Percentiles rank a stretch among this genome's conserved stretches.
Conservation (phyloP, 2,329 filamentous ascomycete species). For the Xylaria sp. region DNA sequence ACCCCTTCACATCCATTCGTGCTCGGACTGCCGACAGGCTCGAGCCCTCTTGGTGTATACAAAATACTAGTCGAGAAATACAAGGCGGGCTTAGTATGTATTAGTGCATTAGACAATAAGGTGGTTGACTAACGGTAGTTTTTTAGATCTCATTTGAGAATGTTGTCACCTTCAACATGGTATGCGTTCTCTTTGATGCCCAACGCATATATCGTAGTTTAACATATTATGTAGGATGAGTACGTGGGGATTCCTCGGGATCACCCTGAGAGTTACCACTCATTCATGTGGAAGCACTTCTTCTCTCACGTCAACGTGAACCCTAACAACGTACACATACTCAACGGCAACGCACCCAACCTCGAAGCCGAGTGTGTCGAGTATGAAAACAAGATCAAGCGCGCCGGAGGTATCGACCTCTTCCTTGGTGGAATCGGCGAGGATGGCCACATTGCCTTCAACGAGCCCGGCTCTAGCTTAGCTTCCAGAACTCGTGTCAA, state of each 20-base stretch:
- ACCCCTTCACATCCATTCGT: slow-evolving; percentile 80
- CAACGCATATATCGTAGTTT: slow-evolving; percentile 13
- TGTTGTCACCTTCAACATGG: slow-evolving; percentile 94
- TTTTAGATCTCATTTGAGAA: slow-evolving; percentile 81
- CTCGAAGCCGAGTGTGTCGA: slow-evolving; percentile 79
- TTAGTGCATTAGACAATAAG: slow-evolving; percentile 4
- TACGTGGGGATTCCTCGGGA: slow-evolving; percentile 86
- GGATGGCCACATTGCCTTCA: slow-evolving; percentile 91
- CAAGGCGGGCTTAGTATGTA: slow-evolving; percentile 68
- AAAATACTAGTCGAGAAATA: slow-evolving; percentile 76
- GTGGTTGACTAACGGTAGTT: slow-evolving; percentile 46
- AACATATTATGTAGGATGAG: slow-evolving; percentile 69
- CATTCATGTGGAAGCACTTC: slow-evolving; percentile 93
- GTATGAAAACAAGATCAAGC: slow-evolving; percentile 81
- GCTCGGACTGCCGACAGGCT: slow-evolving; percentile 84
- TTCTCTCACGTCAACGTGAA: slow-evolving; percentile 86
- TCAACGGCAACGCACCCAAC: slow-evolving; percentile 81
- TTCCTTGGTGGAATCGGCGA: slow-evolving; percentile 87
- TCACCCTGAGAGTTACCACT: slow-evolving; percentile 87
- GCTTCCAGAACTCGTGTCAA: slow-evolving; percentile 83
- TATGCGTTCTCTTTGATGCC: slow-evolving; percentile 50
- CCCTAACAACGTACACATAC: slow-evolving; percentile 84
- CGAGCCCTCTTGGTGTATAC: slow-evolving; percentile 82
- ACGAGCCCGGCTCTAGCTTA: slow-evolving; percentile 84
- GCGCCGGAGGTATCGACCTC: slow-evolving; percentile 81